Evolutionary conservation across 2,329 filamentous ascomycete species (phyloP).

Genomic region (Trichoderma koningii): DNA sequence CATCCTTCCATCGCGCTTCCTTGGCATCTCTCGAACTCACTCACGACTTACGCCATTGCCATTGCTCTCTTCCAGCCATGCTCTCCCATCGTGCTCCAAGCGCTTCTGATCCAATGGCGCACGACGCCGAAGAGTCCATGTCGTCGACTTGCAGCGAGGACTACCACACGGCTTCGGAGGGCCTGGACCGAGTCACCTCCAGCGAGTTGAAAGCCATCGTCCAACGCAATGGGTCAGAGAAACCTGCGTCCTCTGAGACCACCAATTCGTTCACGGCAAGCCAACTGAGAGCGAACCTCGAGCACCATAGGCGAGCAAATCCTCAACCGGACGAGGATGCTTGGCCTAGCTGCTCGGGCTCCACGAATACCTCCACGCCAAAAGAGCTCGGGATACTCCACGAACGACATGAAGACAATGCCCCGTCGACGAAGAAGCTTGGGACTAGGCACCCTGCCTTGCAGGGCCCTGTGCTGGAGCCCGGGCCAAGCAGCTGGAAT

Average conservation of each 20-base stretch:
- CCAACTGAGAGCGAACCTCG: background rate
- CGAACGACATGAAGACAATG: background rate
- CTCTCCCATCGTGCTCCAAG: background rate
- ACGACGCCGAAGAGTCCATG: background rate
- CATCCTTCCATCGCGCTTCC: background rate
- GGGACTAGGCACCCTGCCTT: background rate
- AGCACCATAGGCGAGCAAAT: background rate
- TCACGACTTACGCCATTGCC: background rate
- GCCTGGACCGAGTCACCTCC: background rate
- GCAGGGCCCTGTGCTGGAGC: background rate
- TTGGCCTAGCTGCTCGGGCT: background rate
- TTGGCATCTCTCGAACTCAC: background rate
- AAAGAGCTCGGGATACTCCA: background rate
- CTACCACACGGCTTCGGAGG: background rate
- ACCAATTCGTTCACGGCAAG: slow-evolving; percentile 1
- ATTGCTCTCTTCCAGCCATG: background rate
- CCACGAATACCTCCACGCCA: background rate
- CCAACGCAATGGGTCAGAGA: background rate
- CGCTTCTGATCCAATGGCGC: background rate
- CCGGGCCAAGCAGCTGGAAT: background rate
- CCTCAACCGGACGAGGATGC: background rate
- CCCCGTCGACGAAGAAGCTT: background rate
- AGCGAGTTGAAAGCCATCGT: background rate
- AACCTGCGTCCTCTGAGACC: background rate
- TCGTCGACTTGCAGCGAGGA: background rate